phyloP scores from a whole-genome alignment of 2,329 filamentous ascomycete genomes.

The Fusarium sp. region DNA sequence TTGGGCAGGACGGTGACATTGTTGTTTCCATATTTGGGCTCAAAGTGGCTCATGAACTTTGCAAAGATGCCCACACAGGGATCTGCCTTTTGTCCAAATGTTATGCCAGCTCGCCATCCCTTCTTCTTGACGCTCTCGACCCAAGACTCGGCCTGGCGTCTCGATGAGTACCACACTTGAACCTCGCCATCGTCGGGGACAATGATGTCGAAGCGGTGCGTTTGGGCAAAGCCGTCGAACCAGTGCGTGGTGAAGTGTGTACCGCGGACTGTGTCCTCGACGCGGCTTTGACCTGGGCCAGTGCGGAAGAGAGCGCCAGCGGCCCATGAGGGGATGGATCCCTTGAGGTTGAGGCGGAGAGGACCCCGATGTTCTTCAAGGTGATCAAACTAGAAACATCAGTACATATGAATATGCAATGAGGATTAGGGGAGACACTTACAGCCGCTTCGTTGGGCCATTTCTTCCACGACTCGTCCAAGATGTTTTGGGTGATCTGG shows the following conservation, averaged over 20 bases:
- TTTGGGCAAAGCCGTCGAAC: constrained; percentile 82
- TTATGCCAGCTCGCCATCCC: constrained; percentile 66
- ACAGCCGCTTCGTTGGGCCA: constrained; percentile 63
- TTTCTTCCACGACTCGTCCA: constrained; percentile 49
- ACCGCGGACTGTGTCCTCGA: constrained; percentile 68
- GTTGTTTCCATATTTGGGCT: constrained; percentile 58
- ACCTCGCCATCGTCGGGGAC: constrained; percentile 45
- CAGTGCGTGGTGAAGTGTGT: constrained; percentile 75
- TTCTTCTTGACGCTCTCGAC: constrained; percentile 69
- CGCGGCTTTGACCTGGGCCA: constrained; percentile 73
- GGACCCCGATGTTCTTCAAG: constrained; percentile 74
- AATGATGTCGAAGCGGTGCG: constrained; percentile 78
- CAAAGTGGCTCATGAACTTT: constrained; percentile 75
- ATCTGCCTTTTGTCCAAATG: constrained; percentile 78
- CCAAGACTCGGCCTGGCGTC: constrained; percentile 72
- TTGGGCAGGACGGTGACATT: constrained; percentile 71
- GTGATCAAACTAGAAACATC: constrained; percentile 68
- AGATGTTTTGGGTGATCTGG: constrained; percentile 40
- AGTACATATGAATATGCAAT: neutral
- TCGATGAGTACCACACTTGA: constrained; percentile 75
- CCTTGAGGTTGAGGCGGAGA: constrained; percentile 70
- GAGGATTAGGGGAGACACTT: constrained; percentile 23
- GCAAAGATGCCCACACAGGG: constrained; percentile 79
- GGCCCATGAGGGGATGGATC: constrained; percentile 76
- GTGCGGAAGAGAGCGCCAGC: constrained; percentile 80